Evolutionary conservation across 306 rosid species (phyloP).

Genomic region (Rosa chinensis): DNA sequence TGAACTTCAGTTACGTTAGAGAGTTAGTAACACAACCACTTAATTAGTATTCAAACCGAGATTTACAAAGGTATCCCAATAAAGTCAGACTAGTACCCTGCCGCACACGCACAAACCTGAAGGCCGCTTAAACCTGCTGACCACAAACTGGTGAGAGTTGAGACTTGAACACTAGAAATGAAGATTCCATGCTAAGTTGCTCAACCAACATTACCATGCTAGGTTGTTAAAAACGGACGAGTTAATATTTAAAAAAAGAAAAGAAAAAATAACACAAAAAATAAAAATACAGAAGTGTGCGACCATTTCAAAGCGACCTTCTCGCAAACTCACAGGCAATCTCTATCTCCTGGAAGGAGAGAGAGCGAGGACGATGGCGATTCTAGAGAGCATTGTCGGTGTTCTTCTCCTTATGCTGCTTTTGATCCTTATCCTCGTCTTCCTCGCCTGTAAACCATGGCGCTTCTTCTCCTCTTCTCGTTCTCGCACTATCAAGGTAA

Average conservation of each 20-base stretch:
- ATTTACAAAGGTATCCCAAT: too few relatives aligned
- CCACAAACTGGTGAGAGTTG: too few relatives aligned
- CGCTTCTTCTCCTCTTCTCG: constrained; percentile 66
- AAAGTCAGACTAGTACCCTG: too few relatives aligned
- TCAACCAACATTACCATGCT: too few relatives aligned
- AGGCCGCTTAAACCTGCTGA: too few relatives aligned
- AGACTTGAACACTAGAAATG: too few relatives aligned
- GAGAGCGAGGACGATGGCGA: constrained; percentile 61
- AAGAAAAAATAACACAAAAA: not conserved
- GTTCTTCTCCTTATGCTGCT: constrained; percentile 86
- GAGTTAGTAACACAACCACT: too few relatives aligned
- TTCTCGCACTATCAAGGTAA: constrained; percentile 57
- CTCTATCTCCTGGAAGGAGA: constrained; percentile 45
- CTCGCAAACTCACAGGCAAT: constrained; percentile 66
- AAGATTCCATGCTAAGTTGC: too few relatives aligned
- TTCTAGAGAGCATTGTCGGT: constrained; percentile 59
- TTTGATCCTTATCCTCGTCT: constrained; percentile 61
- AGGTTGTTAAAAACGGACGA: too few relatives aligned
- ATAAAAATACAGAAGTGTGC: constrained; percentile 10
- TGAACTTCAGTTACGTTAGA: too few relatives aligned
- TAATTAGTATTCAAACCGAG: too few relatives aligned
- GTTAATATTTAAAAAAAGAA: not conserved
- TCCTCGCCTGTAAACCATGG: constrained; percentile 93
- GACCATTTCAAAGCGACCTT: constrained; percentile 91
- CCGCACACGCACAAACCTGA: too few relatives aligned